Conservation (phyloP, 768 basidiomycete species). For the Mycena albidolilacea region DNA sequence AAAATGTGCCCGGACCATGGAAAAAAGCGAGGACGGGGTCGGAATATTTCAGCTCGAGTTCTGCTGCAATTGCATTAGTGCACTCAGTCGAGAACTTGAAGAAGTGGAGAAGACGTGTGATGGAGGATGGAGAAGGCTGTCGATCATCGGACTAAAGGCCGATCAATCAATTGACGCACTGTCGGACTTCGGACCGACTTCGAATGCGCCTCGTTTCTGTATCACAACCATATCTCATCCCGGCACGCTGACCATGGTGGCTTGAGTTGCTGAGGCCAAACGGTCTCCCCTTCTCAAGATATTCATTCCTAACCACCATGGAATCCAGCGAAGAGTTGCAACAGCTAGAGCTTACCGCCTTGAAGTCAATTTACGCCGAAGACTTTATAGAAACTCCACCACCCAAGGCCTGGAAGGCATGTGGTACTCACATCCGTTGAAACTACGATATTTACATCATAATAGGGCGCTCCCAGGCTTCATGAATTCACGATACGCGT, state of each 20-base stretch:
- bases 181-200: constrained; percentile 1
- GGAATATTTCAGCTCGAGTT: too few species aligned
- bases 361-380: constrained; percentile 85
- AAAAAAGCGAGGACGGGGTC: too few species aligned
- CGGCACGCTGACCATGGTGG: constrained; percentile 64
- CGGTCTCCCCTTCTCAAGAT: constrained; percentile 76
- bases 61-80: too few species aligned
- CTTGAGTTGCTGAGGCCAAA: constrained; percentile 82
- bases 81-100: too few species aligned
- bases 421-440: constrained; percentile 27
- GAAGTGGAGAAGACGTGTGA: too few species aligned
- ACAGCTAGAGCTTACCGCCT: constrained; percentile 79
- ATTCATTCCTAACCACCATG: constrained; percentile 64
- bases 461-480: constrained; percentile 75
- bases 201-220: background rate
- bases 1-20: too few species aligned
- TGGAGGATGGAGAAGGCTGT: too few species aligned
- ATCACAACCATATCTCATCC: background rate
- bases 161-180: background rate
- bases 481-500: constrained; percentile 86
- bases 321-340: constrained; percentile 81
- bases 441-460: constrained; percentile 2
- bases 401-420: constrained; percentile 88
- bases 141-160: too few species aligned
- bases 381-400: constrained; percentile 83